Evolutionary conservation across 805 yeast genomes (phyloP).

Genomic region (Ogataea glucozyma): DNA sequence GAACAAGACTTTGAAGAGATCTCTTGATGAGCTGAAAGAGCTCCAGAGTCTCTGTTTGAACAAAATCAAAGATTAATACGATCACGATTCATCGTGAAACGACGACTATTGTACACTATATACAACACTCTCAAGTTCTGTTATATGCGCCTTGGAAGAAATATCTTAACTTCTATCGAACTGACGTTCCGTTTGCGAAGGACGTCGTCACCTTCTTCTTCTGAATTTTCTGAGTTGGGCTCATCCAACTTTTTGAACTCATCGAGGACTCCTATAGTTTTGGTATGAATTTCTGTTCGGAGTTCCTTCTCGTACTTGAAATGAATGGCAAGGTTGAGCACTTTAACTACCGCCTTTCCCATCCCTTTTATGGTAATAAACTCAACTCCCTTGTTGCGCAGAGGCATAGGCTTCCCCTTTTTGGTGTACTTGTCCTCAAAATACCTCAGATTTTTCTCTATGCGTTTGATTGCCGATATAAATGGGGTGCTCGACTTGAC

Average conservation of each 20-base stretch:
- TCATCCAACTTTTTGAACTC: slow-evolving; percentile 43
- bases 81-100: not conserved
- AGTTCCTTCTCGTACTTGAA: slow-evolving; percentile 53
- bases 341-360: slow-evolving; percentile 71
- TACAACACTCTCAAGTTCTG: not conserved
- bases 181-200: slow-evolving; percentile 49
- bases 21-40: slow-evolving; percentile 50
- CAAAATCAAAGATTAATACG: slow-evolving; percentile 17
- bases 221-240: slow-evolving; percentile 6
- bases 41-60: slow-evolving; percentile 43
- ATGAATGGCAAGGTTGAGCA: slow-evolving; percentile 60
- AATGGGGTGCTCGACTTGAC: slow-evolving; percentile 70
- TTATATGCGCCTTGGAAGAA: slow-evolving; percentile 15
- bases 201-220: slow-evolving; percentile 31
- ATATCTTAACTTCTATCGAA: slow-evolving; percentile 46
- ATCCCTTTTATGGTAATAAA: slow-evolving; percentile 66
- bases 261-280: slow-evolving; percentile 68
- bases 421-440: slow-evolving; percentile 42
- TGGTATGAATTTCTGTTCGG: slow-evolving; percentile 62
- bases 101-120: slow-evolving; percentile 4
- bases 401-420: slow-evolving; percentile 34
- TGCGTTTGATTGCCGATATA: slow-evolving; percentile 68
- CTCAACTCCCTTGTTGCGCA: slow-evolving; percentile 28
- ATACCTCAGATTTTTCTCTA: slow-evolving; percentile 47
- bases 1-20: slow-evolving; percentile 47